phyloP scores from a whole-genome alignment of 495 filamentous ascomycete species.

The Daldinia loculata region DNA sequence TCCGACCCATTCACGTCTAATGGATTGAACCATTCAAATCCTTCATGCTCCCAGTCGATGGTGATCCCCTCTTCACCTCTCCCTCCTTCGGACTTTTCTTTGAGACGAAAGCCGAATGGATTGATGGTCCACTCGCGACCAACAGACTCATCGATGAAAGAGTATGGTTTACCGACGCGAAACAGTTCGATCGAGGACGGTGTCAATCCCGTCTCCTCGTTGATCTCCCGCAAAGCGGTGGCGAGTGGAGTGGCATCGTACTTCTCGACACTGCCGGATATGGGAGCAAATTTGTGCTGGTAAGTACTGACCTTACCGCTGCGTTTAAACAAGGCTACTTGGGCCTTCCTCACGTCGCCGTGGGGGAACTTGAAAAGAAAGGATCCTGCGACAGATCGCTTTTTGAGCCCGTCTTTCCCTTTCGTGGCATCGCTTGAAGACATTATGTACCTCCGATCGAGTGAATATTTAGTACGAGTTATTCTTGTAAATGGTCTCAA shows the following conservation, averaged over 20 bases:
- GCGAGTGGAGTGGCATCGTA: conserved; percentile 59
- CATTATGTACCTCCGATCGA: conserved; percentile 18
- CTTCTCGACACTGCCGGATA: conserved; percentile 67
- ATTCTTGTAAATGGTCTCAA: not conserved
- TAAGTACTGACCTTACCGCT: conserved; percentile 67
- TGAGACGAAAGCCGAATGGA: conserved; percentile 68
- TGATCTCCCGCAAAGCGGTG: conserved; percentile 69
- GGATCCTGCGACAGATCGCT: conserved; percentile 62
- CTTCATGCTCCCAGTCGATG: conserved; percentile 71
- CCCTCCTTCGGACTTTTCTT: conserved; percentile 46
- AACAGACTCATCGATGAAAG: conserved; percentile 62
- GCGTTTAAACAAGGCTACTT: conserved; percentile 66
- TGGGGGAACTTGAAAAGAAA: conserved; percentile 61
- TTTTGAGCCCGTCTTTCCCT: conserved; percentile 35
- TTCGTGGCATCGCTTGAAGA: conserved; percentile 14
- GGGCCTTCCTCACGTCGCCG: conserved; percentile 42
- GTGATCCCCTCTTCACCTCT: conserved; percentile 55
- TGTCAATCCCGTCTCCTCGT: conserved; percentile 68
- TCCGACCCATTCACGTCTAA: conserved; percentile 51
- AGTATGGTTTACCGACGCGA: conserved; percentile 66
- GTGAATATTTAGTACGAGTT: not conserved
- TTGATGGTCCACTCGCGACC: conserved; percentile 69
- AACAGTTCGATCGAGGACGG: conserved; percentile 56
- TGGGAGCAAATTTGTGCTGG: conserved; percentile 63
- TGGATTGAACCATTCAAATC: conserved; percentile 65